These are phyloP conservation scores for Cutaneotrichosporon daszewskae DNA, from an alignment of 1,284 basidiomycete species.

Conservation along the genomic window DNA sequence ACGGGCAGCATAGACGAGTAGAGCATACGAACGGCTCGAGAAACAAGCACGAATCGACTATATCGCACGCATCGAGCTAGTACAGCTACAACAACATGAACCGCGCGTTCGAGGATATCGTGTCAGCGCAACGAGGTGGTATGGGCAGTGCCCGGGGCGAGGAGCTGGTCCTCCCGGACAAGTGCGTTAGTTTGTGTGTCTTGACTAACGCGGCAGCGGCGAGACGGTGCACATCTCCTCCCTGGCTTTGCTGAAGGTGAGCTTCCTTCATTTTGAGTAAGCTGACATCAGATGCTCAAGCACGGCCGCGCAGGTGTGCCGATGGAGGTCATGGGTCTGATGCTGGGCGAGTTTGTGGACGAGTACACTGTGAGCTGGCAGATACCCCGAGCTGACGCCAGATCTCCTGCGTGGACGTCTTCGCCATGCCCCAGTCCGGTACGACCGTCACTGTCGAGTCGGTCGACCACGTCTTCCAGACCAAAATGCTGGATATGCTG, in stretches of 20 bases:
- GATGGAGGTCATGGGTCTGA: slow-evolving; percentile 99
- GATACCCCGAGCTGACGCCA: slow-evolving; percentile 7
- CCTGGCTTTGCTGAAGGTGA: slow-evolving; percentile 82
- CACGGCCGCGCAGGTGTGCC: slow-evolving; percentile 98
- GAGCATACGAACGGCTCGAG: not conserved
- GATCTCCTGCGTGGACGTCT: slow-evolving; percentile 89
- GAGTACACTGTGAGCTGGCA: slow-evolving; percentile 74
- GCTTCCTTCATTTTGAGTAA: not conserved
- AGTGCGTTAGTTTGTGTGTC: slow-evolving; percentile 38
- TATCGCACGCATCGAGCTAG: not conserved
- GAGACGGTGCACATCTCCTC: slow-evolving; percentile 90
- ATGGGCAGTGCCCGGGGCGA: slow-evolving; percentile 21
- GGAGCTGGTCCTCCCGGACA: slow-evolving; percentile 45
- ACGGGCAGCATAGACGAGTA: not conserved
- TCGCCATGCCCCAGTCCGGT: slow-evolving; percentile 99
- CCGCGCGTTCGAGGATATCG: slow-evolving; percentile 6
- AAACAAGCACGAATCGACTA: not conserved
- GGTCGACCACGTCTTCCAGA: slow-evolving; percentile 98
- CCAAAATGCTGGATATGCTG: slow-evolving; percentile 98
- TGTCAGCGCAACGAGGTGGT: not conserved
- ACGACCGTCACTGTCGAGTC: slow-evolving; percentile 98
- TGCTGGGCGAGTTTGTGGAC: slow-evolving; percentile 98
- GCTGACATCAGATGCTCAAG: slow-evolving; percentile 81
- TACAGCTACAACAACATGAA: slow-evolving; percentile 4
- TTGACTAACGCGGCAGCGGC: slow-evolving; percentile 56